phyloP scores from a whole-genome alignment of 75 land plant species.

The Cryptomeria japonica region DNA sequence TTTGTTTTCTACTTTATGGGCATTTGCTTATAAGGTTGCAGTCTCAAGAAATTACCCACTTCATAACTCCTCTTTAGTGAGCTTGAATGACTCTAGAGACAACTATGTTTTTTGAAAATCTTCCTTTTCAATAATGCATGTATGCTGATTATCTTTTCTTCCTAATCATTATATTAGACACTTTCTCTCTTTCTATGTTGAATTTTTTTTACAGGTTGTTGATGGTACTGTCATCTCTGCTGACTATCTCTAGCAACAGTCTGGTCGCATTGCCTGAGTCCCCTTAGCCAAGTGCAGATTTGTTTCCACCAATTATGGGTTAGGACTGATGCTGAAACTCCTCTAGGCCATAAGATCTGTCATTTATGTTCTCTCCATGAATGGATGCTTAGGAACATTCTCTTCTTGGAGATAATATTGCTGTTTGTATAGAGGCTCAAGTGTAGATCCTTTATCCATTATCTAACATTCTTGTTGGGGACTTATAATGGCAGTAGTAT shows the following conservation, averaged over 20 bases:
- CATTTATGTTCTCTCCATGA: not conserved
- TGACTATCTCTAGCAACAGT: not conserved
- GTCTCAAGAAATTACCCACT: no score
- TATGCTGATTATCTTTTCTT: not conserved
- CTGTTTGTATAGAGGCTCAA: no score
- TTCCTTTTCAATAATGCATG: not conserved
- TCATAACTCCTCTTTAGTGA: not conserved
- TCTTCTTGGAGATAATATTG: not conserved
- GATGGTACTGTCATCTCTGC: not conserved
- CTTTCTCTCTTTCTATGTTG: not conserved
- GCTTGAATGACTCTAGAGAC: not conserved
- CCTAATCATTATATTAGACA: not conserved
- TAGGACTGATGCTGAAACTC: not conserved
- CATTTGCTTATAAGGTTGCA: no score
- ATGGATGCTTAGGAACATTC: not conserved
- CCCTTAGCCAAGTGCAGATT: not conserved
- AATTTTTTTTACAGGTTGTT: not conserved
- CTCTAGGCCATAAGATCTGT: not conserved
- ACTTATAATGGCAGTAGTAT: not conserved
- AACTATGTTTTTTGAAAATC: not conserved
- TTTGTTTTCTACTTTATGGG: no score
- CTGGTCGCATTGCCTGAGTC: not conserved
- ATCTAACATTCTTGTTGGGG: not conserved
- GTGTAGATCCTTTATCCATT: no score
- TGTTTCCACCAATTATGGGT: not conserved